These are phyloP conservation scores for Zasmidium cellare DNA, from an alignment of 2,329 filamentous ascomycete genomes.

Conservation along the genomic window DNA sequence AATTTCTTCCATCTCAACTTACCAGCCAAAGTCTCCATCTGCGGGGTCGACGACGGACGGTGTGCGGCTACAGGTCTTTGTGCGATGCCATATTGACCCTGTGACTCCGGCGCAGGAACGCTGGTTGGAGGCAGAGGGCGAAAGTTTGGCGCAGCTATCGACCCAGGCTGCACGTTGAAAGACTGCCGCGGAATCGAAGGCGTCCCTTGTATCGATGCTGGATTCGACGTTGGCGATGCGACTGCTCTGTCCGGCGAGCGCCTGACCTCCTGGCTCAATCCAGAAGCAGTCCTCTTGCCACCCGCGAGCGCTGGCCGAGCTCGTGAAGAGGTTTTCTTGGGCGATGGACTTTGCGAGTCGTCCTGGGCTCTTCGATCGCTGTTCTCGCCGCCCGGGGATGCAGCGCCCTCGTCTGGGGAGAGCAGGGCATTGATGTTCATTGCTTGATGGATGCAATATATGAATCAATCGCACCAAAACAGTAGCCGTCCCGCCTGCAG, in stretches of 20 bases:
- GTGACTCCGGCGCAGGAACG: conserved; percentile 17
- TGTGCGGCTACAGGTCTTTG: conserved; percentile 31
- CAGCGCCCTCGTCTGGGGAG: conserved; percentile 48
- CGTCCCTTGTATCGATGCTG: conserved; percentile 1
- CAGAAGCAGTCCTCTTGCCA: conserved; percentile 40
- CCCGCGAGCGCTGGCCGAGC: conserved; percentile 20
- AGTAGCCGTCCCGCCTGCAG: conserved; percentile 15
- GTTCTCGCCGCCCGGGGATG: background rate
- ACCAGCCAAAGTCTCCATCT: conserved; percentile 52
- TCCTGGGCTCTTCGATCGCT: background rate
- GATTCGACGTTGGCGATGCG: conserved; percentile 16
- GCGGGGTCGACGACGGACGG: conserved; percentile 45
- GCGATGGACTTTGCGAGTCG: conserved; percentile 6
- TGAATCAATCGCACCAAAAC: background rate
- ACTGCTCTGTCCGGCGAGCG: conserved; percentile 35
- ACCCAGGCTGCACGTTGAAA: conserved; percentile 9
- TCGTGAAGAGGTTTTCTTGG: conserved; percentile 3
- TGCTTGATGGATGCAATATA: background rate
- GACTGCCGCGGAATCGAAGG: conserved; percentile 7
- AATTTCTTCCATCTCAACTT: conserved; percentile 16
- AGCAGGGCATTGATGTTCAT: conserved; percentile 54
- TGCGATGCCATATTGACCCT: conserved; percentile 15
- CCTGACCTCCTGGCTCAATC: conserved; percentile 43
- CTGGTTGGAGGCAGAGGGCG: conserved; percentile 26
- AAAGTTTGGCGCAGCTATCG: conserved; percentile 21